A percentile compares a stretch with the other conserved stretches of the same genome.
Conservation (phyloP, 257 asterid genomes). For the Jacaranda copaia region DNA sequence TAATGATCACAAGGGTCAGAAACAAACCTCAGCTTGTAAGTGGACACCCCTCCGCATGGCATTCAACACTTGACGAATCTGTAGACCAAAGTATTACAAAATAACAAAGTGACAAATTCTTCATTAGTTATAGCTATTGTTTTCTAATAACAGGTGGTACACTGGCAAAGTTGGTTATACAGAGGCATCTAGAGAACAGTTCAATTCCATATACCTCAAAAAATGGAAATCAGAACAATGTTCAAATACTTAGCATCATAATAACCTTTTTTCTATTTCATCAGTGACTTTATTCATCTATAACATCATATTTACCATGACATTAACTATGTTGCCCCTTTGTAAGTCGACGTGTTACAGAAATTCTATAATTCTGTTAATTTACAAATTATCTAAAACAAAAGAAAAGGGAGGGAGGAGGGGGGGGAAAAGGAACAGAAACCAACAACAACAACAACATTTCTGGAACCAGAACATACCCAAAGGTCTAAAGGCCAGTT, state of each 20-base stretch:
- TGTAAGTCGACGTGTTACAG: background rate
- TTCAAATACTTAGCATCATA: background rate
- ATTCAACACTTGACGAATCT: constrained; percentile 83
- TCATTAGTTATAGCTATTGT: background rate
- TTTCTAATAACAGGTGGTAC: background rate
- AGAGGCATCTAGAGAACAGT: background rate
- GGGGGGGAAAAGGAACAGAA: background rate
- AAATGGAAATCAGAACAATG: background rate
- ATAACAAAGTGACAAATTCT: constrained; percentile 23
- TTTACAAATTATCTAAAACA: background rate
- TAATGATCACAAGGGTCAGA: constrained; percentile 29
- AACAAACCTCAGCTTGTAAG: constrained; percentile 77
- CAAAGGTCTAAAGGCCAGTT: too few species aligned
- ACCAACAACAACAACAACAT: background rate
- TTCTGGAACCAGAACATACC: background rate
- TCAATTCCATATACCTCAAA: background rate
- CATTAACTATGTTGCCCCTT: background rate
- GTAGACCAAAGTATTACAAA: constrained; percentile 39
- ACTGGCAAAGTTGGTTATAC: background rate
- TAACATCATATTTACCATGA: background rate
- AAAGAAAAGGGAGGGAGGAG: background rate
- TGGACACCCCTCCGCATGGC: constrained; percentile 78
- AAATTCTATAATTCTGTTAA: background rate
- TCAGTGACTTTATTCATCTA: constrained; percentile 1
- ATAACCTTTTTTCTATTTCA: background rate